Conservation (phyloP, 1,139 yeast species). For the Yamadazyma aaseri region DNA sequence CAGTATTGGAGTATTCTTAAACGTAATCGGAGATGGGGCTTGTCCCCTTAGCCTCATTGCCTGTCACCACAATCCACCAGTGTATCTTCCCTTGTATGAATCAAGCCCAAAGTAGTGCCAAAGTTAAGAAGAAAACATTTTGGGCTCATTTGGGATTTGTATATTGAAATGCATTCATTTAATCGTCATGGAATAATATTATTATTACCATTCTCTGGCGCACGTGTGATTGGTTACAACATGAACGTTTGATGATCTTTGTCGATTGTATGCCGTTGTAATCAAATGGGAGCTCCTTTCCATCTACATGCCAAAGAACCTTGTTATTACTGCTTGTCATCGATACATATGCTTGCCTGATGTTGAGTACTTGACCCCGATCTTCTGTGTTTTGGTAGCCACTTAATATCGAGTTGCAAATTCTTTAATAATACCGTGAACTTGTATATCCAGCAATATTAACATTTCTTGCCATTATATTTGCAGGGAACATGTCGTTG, state of each 20-base stretch:
- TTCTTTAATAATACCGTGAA: constrained; percentile 32
- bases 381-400: constrained; percentile 23
- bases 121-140: constrained; percentile 4
- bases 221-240: constrained; percentile 22
- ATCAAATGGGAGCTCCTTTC: constrained; percentile 26
- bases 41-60: constrained; percentile 35
- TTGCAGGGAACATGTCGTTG: constrained; percentile 26
- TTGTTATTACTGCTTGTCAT: constrained; percentile 19
- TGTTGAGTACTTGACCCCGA: too few relatives aligned
- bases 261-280: too few relatives aligned
- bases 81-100: constrained; percentile 24
- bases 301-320: constrained; percentile 32
- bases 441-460: constrained; percentile 28
- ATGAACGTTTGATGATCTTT: too few relatives aligned
- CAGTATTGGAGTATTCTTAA: constrained; percentile 24
- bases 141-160: constrained; percentile 2
- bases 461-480: constrained; percentile 29
- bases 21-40: constrained; percentile 40
- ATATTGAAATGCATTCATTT: constrained; percentile 28
- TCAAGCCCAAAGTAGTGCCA: constrained; percentile 11
- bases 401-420: constrained; percentile 30
- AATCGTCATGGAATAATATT: constrained; percentile 29
- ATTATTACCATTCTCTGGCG: constrained; percentile 33
- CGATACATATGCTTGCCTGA: constrained; percentile 12
- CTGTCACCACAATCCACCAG: constrained; percentile 28